Base-by-base conservation (phyloP, 1,139 yeast species). In the Magnusiomyces ingens region DNA sequence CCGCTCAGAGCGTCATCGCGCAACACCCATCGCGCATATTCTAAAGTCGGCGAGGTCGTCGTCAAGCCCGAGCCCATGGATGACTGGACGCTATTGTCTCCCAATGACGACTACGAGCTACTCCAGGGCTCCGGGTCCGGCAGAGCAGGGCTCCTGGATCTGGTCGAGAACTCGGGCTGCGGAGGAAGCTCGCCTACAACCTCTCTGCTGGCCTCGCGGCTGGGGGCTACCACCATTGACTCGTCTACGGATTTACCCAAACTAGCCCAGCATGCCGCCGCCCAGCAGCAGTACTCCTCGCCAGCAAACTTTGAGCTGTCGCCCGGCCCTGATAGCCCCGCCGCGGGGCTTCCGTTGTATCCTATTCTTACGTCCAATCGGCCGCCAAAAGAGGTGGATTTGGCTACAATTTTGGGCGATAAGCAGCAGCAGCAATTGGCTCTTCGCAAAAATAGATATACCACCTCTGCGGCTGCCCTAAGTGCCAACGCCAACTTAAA, bases 101-200 rank as follows among this genome's bases (percentile, higher is more conserved):
- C 57, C 10, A 52, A 49, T 32, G 57, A 55, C 49, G 52, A 55
- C 49, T 55, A 49, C 29, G 57, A 55, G 44, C 32, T 55, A 18
- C 55, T 55, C 2, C 21, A 50, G 6, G 19, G 47, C 43, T 37
- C 41, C 18, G 49, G 48, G 22, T n/a, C 21, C 10, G 17, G 52
- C 19, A 4, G 32, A 26, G 18, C 21, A 11, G 57, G 57, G 11
- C 44, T 51, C 29, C 35, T 49, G 40, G 52, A 49, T 18, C 22
- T 26, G 15, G 22, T 45, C 3, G 41, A 37, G 10, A 37, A 37
- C 13, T 5, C 32, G 8, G 32, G 32, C 32, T 26, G 32, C 32
- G 32, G 32, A 5, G 32, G 32, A 4, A 26, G 32, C 42, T 38
- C 42, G 42, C 18, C 19, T 15, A 38, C 19, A 38, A 38, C 18